phyloP scores from a whole-genome alignment of 2,329 filamentous ascomycete genomes.

The Tolypocladium inflatum region DNA sequence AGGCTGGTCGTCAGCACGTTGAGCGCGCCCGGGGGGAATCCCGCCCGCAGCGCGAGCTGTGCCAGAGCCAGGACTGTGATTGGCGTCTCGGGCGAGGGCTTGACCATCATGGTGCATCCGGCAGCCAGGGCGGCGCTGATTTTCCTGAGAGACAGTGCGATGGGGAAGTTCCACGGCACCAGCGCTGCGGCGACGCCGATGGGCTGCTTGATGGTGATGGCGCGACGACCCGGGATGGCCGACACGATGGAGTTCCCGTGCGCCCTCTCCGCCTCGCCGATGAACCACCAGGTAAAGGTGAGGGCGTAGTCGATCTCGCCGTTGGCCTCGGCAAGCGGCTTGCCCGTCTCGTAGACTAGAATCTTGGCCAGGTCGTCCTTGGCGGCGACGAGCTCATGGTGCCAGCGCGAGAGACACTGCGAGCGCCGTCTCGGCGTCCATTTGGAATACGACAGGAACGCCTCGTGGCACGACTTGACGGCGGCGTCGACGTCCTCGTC shows the following conservation, averaged over 20 bases:
- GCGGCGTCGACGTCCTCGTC: constrained; percentile 28
- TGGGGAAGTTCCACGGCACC: constrained; percentile 49
- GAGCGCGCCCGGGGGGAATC: constrained; percentile 66
- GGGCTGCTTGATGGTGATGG: constrained; percentile 57
- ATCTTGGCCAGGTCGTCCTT: constrained; percentile 29
- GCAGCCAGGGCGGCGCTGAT: constrained; percentile 52
- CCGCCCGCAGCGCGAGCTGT: constrained; percentile 58
- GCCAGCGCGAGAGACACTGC: constrained; percentile 25
- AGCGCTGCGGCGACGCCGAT: constrained; percentile 24
- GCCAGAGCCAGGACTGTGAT: constrained; percentile 62
- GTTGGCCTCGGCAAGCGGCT: constrained; percentile 42
- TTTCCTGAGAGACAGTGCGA: constrained; percentile 39
- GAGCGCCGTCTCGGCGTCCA: constrained; percentile 25
- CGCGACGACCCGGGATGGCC: constrained; percentile 50
- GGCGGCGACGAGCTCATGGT: constrained; percentile 22
- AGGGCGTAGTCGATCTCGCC: constrained; percentile 47
- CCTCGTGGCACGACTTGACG: constrained; percentile 23
- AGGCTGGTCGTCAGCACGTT: constrained; percentile 37
- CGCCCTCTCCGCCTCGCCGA: constrained; percentile 36
- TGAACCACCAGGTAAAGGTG: constrained; percentile 47
- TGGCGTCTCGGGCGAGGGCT: constrained; percentile 66
- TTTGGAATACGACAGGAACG: constrained; percentile 27
- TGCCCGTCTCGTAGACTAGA: constrained; percentile 42
- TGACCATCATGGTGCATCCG: constrained; percentile 67
- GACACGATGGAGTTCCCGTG: constrained; percentile 52